Base-by-base conservation (phyloP, 805 yeast genomes). In the Cephaloascus fragrans region DNA sequence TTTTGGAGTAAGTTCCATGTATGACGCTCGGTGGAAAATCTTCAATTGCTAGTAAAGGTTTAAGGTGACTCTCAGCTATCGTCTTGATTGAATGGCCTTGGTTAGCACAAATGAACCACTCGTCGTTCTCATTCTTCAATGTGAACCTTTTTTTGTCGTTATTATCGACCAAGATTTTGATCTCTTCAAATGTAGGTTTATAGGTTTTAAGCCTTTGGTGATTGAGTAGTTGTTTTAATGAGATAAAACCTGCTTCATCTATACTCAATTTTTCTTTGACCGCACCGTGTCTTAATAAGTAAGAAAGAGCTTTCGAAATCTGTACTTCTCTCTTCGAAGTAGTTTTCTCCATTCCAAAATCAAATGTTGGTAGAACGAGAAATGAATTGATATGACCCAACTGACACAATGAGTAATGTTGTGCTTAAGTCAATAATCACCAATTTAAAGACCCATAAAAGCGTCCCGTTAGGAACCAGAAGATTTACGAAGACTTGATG, bases 231-330 rank as follows among this genome's bases (percentile, higher is more conserved):
- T 69, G 75, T 0, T 53, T 47, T 3, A 89, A 52, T 1, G 64
- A 50, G 3, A 85, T 71, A 57, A 71, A 88, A 0, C 98, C 98
- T 19, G 73, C 61, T 0, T 53, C 42, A 49, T 82, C 84, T 2
- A 93, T 83, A 2, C 61, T 46, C 12, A 93, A 57, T 0, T 72
- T 69, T 48, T 86, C 93, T 38, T 76, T 71, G 14, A 59, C 52
- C 0, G 97, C 97, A 3, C 83, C 86, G 52, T 90, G 98, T n/a
- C 98, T 67, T 1, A 90, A 70, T 2, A 93, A 62, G 47, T 82
- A 80, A 4, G 95, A 73, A 23, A 93, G 62, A 1, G 84, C 66
- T 46, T 84, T 84, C 4, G 96, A 86, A 15, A 88, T 77, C 31
- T 58, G 62, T 4, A 68, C 51, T 42, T 73, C 77, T 50, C 84